A percentile compares a stretch with the other conserved stretches of the same genome.
These are phyloP conservation scores for Hysterium pulicare DNA, from an alignment of 2,329 filamentous ascomycete genomes.

Conservation along the genomic window DNA sequence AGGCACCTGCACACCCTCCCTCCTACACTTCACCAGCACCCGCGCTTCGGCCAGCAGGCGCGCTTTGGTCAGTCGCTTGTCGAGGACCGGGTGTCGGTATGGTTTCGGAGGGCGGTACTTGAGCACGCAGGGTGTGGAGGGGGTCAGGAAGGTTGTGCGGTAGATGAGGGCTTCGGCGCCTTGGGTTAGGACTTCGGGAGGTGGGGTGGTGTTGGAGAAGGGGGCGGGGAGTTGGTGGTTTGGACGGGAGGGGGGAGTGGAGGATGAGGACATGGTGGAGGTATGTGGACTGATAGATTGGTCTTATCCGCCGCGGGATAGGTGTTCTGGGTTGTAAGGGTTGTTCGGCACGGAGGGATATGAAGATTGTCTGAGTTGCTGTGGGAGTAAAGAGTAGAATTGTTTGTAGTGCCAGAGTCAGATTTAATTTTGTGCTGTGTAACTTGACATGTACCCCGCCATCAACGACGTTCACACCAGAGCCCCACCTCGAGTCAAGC, in stretches of 20 bases:
- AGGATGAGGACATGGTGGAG: conserved; percentile 1
- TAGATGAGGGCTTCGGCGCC: conserved; percentile 95
- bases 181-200: conserved; percentile 75
- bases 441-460: too few species aligned
- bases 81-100: conserved; percentile 87
- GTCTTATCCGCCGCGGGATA: not conserved
- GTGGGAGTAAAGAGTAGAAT: too few species aligned
- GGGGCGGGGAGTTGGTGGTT: conserved; percentile 25
- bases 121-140: conserved; percentile 68
- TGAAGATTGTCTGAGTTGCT: too few species aligned
- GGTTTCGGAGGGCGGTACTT: conserved; percentile 90
- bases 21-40: conserved; percentile 72
- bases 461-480: too few species aligned
- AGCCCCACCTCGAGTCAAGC: too few species aligned
- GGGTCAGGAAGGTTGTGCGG: conserved; percentile 73
- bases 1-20: conserved; percentile 78
- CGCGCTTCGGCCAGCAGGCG: conserved; percentile 86
- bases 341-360: conserved; percentile 14
- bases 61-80: conserved; percentile 79
- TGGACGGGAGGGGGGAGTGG: conserved; percentile 7
- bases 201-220: conserved; percentile 51
- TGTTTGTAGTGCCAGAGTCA: too few species aligned
- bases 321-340: conserved; percentile 15
- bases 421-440: too few species aligned
- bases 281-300: conserved; percentile 2